phyloP scores from a whole-genome alignment of 2,329 filamentous ascomycete genomes.

The Xylariaceae sp. region DNA sequence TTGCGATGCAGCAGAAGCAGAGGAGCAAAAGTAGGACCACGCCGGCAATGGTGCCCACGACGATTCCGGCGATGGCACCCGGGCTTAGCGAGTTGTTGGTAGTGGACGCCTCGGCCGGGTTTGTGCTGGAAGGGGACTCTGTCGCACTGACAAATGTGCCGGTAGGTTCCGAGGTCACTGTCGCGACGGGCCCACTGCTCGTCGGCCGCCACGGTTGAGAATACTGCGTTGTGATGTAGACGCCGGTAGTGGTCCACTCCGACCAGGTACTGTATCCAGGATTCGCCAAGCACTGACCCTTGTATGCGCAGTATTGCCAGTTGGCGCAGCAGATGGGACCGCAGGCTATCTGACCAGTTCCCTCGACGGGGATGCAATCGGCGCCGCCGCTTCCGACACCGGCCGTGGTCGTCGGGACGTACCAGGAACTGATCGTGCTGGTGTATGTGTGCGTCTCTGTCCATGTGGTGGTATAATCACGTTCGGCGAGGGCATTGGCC shows the following conservation, averaged over 20 bases:
- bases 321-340: conserved; percentile 65
- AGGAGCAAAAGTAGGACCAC: conserved; percentile 61
- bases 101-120: conserved; percentile 36
- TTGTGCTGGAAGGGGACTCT: conserved; percentile 47
- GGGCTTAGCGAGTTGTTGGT: conserved; percentile 50
- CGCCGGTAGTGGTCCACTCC: conserved; percentile 41
- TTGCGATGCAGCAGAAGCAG: conserved; percentile 68
- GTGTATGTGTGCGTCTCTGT: conserved; percentile 56
- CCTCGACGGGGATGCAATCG: conserved; percentile 44
- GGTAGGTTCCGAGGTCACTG: conserved; percentile 46
- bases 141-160: conserved; percentile 41
- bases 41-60: conserved; percentile 66
- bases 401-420: conserved; percentile 40
- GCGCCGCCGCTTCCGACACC: conserved; percentile 30
- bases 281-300: conserved; percentile 53
- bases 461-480: conserved; percentile 51
- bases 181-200: conserved; percentile 47
- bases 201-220: conserved; percentile 47
- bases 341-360: conserved; percentile 55
- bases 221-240: conserved; percentile 49
- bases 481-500: conserved; percentile 24
- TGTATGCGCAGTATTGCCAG: conserved; percentile 60
- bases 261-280: conserved; percentile 40
- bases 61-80: conserved; percentile 75
- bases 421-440: conserved; percentile 50